Percentiles rank a stretch among this genome's conserved stretches.
These are phyloP conservation scores for Priceomyces melissophilus DNA, from an alignment of 805 yeast genomes.

Conservation along the genomic window DNA sequence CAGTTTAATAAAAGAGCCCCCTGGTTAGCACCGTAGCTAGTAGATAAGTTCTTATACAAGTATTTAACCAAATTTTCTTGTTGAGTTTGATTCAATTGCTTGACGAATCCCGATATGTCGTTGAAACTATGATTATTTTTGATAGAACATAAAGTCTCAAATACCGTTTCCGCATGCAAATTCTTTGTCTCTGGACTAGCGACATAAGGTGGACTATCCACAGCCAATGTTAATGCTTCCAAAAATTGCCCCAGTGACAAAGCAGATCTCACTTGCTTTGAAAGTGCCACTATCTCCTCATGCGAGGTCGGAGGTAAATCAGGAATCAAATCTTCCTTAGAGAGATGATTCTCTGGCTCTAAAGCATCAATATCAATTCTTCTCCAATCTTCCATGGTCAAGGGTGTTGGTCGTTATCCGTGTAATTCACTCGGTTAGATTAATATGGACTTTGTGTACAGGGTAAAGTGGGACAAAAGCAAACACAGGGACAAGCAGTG, in stretches of 20 bases:
- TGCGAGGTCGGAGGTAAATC: constrained; percentile 42
- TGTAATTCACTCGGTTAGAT: background rate
- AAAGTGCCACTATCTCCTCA: constrained; percentile 51
- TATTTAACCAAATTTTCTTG: constrained; percentile 79
- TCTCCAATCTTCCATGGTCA: constrained; percentile 75
- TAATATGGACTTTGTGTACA: too few relatives aligned
- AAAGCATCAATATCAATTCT: constrained; percentile 90
- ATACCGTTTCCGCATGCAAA: constrained; percentile 44
- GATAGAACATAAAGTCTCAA: constrained; percentile 59
- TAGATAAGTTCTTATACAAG: constrained; percentile 80
- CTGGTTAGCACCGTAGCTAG: constrained; percentile 73
- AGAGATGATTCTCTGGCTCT: constrained; percentile 74
- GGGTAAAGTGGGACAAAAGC: too few relatives aligned
- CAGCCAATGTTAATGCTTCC: constrained; percentile 62
- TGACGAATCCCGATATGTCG: constrained; percentile 63
- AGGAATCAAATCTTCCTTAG: constrained; percentile 61
- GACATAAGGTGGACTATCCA: constrained; percentile 80
- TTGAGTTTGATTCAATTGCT: constrained; percentile 57
- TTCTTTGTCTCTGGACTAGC: constrained; percentile 57
- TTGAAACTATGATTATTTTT: constrained; percentile 56
- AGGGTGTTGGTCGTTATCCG: background rate
- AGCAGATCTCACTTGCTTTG: constrained; percentile 56
- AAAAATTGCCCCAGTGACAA: constrained; percentile 69
- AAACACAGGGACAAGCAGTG: too few relatives aligned
- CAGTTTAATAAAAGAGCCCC: constrained; percentile 85